phyloP scores from a whole-genome alignment of 2,329 filamentous ascomycete genomes.

The Penicillium sp. region DNA sequence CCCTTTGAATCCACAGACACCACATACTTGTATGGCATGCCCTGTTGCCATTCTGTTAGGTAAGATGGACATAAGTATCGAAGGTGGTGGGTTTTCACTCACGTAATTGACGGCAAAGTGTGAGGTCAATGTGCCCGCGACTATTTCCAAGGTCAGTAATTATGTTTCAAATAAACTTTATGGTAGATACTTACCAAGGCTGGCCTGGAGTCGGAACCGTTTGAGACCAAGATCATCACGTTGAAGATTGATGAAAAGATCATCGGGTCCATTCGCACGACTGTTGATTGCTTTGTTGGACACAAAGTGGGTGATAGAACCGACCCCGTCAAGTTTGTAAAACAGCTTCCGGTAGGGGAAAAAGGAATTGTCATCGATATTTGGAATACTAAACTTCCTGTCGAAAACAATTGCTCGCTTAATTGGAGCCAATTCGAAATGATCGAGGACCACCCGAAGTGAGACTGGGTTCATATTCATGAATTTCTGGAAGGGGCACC shows the following conservation, averaged over 20 bases:
- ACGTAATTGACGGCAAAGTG: constrained; percentile 53
- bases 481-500: constrained; percentile 51
- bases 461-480: constrained; percentile 26
- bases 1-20: constrained; percentile 48
- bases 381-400: constrained; percentile 27
- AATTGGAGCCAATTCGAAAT: constrained; percentile 31
- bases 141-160: constrained; percentile 21
- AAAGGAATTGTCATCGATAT: constrained; percentile 31
- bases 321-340: constrained; percentile 36
- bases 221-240: constrained; percentile 47
- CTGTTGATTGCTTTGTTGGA: constrained; percentile 55
- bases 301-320: constrained; percentile 57
- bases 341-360: constrained; percentile 35
- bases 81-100: constrained; percentile 12
- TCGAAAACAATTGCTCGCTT: constrained; percentile 29
- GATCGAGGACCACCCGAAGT: constrained; percentile 35
- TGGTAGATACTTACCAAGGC: constrained; percentile 31
- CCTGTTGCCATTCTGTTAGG: constrained; percentile 31
- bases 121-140: constrained; percentile 41
- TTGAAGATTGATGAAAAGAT: constrained; percentile 57
- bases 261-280: constrained; percentile 57
- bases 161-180: too few species aligned
- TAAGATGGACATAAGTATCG: not conserved
- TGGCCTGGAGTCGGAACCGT: constrained; percentile 39
- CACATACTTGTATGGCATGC: constrained; percentile 61